These are phyloP conservation scores for Daldinia loculata DNA, from an alignment of 495 filamentous ascomycete species.

Conservation along the genomic window DNA sequence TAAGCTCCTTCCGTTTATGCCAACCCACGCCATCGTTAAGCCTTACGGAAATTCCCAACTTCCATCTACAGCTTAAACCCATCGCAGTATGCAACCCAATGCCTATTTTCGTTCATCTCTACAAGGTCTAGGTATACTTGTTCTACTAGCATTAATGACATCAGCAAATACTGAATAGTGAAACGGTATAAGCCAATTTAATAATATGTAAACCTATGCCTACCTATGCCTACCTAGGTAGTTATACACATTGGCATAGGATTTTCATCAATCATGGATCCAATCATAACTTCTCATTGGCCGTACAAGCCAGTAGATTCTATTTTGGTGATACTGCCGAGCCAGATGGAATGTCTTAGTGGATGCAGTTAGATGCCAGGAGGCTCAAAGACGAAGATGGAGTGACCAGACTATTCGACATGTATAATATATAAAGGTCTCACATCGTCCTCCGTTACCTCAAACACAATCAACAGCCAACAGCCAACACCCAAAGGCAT, in stretches of 20 bases:
- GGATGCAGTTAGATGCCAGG: background rate
- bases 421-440: background rate
- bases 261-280: background rate
- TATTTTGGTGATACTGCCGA: background rate
- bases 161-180: background rate
- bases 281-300: background rate
- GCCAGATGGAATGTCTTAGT: background rate
- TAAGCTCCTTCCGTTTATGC: background rate
- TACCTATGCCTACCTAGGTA: background rate
- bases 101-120: background rate
- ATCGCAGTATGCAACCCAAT: background rate
- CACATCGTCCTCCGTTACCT: background rate
- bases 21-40: background rate
- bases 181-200: background rate
- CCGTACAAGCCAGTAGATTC: background rate
- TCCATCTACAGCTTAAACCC: slow-evolving; percentile 5
- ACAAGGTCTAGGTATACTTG: background rate
- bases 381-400: background rate
- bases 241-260: slow-evolving; percentile 3
- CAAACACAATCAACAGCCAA: background rate
- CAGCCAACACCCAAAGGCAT: background rate
- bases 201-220: background rate
- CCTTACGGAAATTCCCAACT: background rate
- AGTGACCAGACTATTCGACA: background rate
- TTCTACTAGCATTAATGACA: background rate